Evolutionary conservation across 768 basidiomycete genomes (phyloP).

Genomic region (Rhodotorula toruloides): DNA sequence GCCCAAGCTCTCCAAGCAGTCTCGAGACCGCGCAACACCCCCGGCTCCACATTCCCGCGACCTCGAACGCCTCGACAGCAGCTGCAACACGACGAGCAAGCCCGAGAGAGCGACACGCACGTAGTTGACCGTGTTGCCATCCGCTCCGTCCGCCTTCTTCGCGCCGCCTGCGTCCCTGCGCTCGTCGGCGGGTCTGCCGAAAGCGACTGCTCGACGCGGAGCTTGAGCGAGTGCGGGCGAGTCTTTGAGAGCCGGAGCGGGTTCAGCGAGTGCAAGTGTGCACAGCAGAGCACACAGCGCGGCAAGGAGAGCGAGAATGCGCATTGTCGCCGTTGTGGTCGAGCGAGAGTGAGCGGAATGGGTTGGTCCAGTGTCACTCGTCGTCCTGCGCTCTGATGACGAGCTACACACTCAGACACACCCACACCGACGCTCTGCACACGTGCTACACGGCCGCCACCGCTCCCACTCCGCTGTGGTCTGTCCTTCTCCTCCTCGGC

Average conservation of each 20-base stretch:
- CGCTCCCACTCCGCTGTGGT: neutral
- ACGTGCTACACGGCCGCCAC: neutral
- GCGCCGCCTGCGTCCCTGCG: neutral
- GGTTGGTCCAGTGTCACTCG: neutral
- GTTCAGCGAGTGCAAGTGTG: neutral
- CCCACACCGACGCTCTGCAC: neutral
- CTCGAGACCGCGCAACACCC: neutral
- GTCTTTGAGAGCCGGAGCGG: neutral
- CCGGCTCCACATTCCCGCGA: too few relatives aligned
- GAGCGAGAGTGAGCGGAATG: neutral
- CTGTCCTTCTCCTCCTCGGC: neutral
- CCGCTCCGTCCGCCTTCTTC: neutral
- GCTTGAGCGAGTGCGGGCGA: neutral
- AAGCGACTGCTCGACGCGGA: neutral
- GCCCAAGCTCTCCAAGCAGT: neutral
- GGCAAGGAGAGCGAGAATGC: neutral
- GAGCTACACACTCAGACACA: neutral
- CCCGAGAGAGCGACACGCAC: conserved; percentile 2
- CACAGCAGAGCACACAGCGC: neutral
- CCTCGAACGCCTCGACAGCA: neutral
- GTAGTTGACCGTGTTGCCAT: conserved; percentile 2
- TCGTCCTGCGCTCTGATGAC: neutral
- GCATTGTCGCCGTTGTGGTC: neutral
- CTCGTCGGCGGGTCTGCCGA: neutral
- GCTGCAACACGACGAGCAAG: too few relatives aligned